Percentiles rank a stretch among this genome's conserved stretches.
Conservation (phyloP, 352 stramenopile species). For the Peronospora destructor region DNA sequence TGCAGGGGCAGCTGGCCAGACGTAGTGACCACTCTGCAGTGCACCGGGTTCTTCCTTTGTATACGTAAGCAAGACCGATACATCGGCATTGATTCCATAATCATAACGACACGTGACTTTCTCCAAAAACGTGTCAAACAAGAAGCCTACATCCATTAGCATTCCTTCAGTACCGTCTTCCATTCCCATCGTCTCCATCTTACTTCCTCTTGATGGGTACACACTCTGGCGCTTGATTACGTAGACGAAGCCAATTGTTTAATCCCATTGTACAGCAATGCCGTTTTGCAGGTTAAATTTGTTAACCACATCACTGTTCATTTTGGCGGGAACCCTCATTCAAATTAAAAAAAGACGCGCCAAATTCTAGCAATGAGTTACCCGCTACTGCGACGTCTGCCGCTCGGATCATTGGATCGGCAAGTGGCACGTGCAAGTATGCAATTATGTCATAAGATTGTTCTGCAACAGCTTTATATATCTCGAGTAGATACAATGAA, state of each 20-base stretch:
- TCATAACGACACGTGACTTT: constrained; percentile 59
- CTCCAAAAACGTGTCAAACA: constrained; percentile 61
- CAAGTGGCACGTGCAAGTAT: constrained; percentile 65
- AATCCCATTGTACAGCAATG: no score
- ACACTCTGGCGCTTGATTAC: no score
- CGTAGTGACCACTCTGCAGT: constrained; percentile 55
- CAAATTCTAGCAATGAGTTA: constrained; percentile 40
- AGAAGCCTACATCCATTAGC: constrained; percentile 55
- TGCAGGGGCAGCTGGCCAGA: constrained; percentile 59
- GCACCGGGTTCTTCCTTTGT: constrained; percentile 52
- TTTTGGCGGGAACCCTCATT: constrained; percentile 27
- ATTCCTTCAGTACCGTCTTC: constrained; percentile 34
- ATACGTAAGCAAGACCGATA: constrained; percentile 67
- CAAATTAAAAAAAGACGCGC: constrained; percentile 7
- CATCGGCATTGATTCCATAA: constrained; percentile 41
- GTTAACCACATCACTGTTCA: not conserved
- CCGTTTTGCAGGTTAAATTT: no score
- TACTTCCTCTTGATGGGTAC: not conserved
- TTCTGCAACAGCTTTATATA: constrained; percentile 86
- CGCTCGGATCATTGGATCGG: constrained; percentile 52
- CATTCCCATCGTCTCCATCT: constrained; percentile 26
- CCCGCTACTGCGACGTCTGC: constrained; percentile 52
- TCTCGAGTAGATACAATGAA: constrained; percentile 57
- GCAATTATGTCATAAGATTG: constrained; percentile 79
- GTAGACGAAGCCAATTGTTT: no score